Percentiles rank a stretch among this genome's conserved stretches.
These are phyloP conservation scores for Tubosaeta brunneosetosa DNA, from an alignment of 768 basidiomycete species.

Conservation along the genomic window DNA sequence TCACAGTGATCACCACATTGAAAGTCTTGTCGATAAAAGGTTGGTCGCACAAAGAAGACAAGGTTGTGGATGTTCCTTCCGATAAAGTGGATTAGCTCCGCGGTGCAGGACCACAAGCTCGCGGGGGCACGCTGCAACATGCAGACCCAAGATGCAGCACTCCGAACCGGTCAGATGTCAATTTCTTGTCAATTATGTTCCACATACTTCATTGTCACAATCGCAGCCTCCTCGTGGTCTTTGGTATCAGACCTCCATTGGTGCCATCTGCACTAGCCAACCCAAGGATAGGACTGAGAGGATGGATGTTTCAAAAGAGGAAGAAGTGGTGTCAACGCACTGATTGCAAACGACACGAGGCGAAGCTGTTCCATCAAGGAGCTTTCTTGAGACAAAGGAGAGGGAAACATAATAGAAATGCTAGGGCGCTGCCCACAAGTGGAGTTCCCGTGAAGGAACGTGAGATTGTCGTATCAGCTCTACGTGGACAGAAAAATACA, in stretches of 20 bases:
- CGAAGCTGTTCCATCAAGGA: background rate
- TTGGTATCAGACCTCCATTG: background rate
- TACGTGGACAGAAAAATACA: background rate
- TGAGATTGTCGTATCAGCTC: background rate
- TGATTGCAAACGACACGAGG: constrained; percentile 10
- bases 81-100: constrained; percentile 9
- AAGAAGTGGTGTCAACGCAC: background rate
- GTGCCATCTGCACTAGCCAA: background rate
- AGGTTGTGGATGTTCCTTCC: background rate
- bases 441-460: background rate
- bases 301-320: background rate
- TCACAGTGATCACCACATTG: constrained; percentile 6
- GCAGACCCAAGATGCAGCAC: background rate
- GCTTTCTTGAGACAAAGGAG: background rate
- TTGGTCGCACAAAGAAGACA: constrained; percentile 15
- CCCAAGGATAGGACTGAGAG: background rate
- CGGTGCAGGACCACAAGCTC: constrained; percentile 14
- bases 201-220: background rate
- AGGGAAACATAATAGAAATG: background rate
- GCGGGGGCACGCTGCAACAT: constrained; percentile 22
- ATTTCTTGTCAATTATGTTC: background rate
- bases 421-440: background rate
- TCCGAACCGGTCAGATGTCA: background rate
- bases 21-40: constrained; percentile 19
- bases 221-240: background rate